These are phyloP conservation scores for Curvularia sp. DNA, from an alignment of 2,329 filamentous ascomycete species.

Conservation along the genomic window DNA sequence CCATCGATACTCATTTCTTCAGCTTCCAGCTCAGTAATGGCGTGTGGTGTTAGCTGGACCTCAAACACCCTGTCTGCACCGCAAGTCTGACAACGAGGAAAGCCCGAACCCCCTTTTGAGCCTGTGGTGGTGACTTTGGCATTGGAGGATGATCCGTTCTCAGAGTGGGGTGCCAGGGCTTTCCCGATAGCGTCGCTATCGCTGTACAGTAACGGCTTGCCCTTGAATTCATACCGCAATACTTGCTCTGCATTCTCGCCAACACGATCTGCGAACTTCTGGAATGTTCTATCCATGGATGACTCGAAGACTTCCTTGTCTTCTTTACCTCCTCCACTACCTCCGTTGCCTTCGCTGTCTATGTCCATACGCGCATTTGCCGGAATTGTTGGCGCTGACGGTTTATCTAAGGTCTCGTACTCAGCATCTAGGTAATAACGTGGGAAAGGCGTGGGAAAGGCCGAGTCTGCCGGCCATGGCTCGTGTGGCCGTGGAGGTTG, in stretches of 20 bases:
- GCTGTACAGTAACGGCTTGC: slow-evolving; percentile 73
- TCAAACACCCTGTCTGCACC: slow-evolving; percentile 81
- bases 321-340: slow-evolving; percentile 47
- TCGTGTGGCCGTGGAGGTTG: slow-evolving; percentile 58
- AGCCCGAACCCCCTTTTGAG: slow-evolving; percentile 49
- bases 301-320: slow-evolving; percentile 59
- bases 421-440: slow-evolving; percentile 84
- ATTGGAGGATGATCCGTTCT: slow-evolving; percentile 36
- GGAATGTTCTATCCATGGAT: slow-evolving; percentile 58
- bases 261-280: slow-evolving; percentile 59
- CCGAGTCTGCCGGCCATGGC: slow-evolving; percentile 75
- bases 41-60: slow-evolving; percentile 88
- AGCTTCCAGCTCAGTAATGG: slow-evolving; percentile 85
- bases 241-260: slow-evolving; percentile 60
- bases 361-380: slow-evolving; percentile 55
- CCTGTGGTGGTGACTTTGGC: slow-evolving; percentile 38
- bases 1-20: slow-evolving; percentile 73
- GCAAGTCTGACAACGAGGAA: slow-evolving; percentile 81
- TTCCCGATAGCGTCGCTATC: slow-evolving; percentile 77
- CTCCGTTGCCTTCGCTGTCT: slow-evolving; percentile 39
- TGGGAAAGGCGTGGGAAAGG: slow-evolving; percentile 75
- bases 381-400: slow-evolving; percentile 59
- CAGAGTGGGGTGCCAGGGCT: slow-evolving; percentile 56
- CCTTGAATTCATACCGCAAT: slow-evolving; percentile 58
- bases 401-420: slow-evolving; percentile 79